These are phyloP conservation scores for Xylaria hypoxylon DNA, from an alignment of 2,329 filamentous ascomycete species.

Conservation along the genomic window DNA sequence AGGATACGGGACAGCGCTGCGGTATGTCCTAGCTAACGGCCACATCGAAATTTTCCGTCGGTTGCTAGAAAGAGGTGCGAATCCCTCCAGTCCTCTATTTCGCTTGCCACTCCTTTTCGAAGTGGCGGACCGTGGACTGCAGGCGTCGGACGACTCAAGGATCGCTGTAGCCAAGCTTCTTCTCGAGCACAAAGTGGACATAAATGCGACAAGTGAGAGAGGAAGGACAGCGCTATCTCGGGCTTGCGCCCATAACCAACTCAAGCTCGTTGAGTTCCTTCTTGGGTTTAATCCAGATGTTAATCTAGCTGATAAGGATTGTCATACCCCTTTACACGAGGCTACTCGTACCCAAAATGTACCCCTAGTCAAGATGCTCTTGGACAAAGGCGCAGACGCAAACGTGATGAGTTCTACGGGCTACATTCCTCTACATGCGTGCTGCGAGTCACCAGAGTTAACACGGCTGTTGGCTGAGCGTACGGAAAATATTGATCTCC, in stretches of 20 bases:
- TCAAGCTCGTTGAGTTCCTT: conserved; percentile 10
- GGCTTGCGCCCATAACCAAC: background rate
- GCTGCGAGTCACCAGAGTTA: background rate
- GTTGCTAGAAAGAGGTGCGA: conserved; percentile 5
- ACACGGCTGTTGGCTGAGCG: conserved; percentile 17
- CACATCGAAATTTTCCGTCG: background rate
- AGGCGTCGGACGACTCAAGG: background rate
- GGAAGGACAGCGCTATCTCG: background rate
- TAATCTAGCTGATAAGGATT: conserved; percentile 11
- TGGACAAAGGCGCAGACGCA: conserved; percentile 20
- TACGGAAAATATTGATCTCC: conserved; percentile 6
- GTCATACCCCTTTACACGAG: conserved; percentile 7
- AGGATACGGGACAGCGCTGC: conserved; percentile 1
- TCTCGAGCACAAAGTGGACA: conserved; percentile 14
- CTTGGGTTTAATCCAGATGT: conserved; percentile 13
- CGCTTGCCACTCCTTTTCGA: conserved; percentile 6
- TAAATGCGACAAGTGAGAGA: conserved; percentile 12
- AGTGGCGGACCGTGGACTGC: background rate
- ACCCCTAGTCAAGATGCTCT: conserved; percentile 2
- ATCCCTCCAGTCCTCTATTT: conserved; percentile 1
- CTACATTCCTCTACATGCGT: conserved; percentile 6
- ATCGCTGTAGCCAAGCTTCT: conserved; percentile 14
- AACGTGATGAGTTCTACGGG: background rate
- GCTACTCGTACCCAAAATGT: background rate
- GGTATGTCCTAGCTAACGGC: background rate